Percentiles rank a stretch among this genome's conserved stretches.
phyloP scores from a whole-genome alignment of 139 green algal genomes.

The Zygnema circumcarinatum region DNA sequence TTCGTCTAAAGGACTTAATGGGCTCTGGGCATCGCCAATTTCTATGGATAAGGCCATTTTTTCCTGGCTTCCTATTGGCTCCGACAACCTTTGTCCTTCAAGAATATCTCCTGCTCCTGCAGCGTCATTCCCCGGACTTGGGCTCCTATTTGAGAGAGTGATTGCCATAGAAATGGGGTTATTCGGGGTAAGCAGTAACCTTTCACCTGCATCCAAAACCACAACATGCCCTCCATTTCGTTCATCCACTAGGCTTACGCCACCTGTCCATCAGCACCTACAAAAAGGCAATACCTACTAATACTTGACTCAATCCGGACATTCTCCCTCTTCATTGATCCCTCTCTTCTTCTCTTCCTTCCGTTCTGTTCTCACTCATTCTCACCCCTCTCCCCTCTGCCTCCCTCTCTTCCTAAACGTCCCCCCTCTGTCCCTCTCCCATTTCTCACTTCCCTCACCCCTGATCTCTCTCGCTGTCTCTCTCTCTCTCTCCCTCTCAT shows the following conservation, averaged over 20 bases:
- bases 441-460: not conserved
- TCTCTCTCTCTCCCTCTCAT: not conserved
- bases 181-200: conserved; percentile 78
- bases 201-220: conserved; percentile 65
- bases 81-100: too few species aligned
- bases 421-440: not conserved
- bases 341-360: not conserved
- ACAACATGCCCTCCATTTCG: too few species aligned
- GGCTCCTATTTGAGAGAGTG: conserved; percentile 67
- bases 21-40: too few species aligned
- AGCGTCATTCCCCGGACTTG: not conserved
- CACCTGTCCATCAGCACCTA: too few species aligned
- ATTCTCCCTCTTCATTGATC: not conserved
- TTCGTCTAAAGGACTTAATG: conserved; percentile 16
- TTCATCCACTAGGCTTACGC: too few species aligned
- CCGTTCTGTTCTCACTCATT: not conserved
- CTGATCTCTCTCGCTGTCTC: not conserved
- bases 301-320: not conserved
- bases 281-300: not conserved
- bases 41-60: too few species aligned
- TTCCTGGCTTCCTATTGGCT: too few species aligned
- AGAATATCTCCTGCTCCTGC: not conserved
- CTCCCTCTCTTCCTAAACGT: not conserved
- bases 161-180: conserved; percentile 93
- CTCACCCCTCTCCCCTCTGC: not conserved